Evolutionary conservation across 805 yeast species (phyloP).

Genomic region (Saccharomycopsis capsularis): DNA sequence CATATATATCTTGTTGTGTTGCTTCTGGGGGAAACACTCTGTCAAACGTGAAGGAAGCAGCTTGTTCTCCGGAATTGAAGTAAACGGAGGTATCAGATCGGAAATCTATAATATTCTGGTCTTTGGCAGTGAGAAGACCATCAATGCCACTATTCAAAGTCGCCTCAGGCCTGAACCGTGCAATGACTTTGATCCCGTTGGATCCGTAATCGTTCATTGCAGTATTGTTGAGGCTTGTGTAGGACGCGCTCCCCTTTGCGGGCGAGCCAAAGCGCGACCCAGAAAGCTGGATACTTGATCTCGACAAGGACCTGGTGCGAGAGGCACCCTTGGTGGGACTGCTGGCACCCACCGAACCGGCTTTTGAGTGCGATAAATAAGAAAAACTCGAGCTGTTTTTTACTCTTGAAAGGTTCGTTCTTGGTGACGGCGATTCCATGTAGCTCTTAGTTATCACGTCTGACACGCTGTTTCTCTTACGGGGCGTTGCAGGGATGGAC

Average conservation of each 20-base stretch:
- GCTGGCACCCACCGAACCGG: too few relatives aligned
- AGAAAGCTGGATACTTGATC: not conserved
- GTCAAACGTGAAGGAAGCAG: conserved; percentile 50
- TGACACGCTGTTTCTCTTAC: too few relatives aligned
- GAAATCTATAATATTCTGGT: conserved; percentile 15
- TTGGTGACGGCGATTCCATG: too few relatives aligned
- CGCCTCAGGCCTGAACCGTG: conserved; percentile 60
- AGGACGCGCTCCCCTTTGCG: not conserved
- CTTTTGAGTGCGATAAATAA: too few relatives aligned
- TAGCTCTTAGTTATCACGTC: too few relatives aligned
- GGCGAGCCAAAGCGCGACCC: not conserved
- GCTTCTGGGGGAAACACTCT: conserved; percentile 47
- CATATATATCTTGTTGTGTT: conserved; percentile 52
- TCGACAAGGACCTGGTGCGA: not conserved
- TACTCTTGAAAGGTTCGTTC: too few relatives aligned
- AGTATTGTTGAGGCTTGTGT: not conserved
- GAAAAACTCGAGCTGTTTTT: too few relatives aligned
- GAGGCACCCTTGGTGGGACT: too few relatives aligned
- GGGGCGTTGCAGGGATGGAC: too few relatives aligned
- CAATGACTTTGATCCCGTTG: conserved; percentile 54
- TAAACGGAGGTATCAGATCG: conserved; percentile 29
- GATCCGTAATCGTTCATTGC: not conserved
- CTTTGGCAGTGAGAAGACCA: too few relatives aligned
- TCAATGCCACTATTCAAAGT: conserved; percentile 12
- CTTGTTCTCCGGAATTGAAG: conserved; percentile 21